Percentiles rank a stretch among this genome's conserved stretches.
Evolutionary conservation across 1,284 basidiomycete genomes (phyloP).

Genomic region (Gomphus sp.): DNA sequence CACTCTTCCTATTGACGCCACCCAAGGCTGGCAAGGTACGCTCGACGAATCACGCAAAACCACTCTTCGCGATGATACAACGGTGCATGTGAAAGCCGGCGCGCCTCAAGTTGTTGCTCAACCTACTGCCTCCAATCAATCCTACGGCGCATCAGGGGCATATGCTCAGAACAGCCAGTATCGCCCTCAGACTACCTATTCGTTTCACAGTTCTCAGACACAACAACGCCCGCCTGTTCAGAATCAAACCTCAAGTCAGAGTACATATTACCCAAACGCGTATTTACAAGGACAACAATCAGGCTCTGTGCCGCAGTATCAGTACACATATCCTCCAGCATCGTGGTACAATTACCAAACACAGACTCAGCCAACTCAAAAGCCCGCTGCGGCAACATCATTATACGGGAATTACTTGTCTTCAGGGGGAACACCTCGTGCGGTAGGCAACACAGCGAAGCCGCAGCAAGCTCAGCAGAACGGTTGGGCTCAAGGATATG

Average conservation of each 20-base stretch:
- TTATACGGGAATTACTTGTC: conserved; percentile 1
- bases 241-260: neutral
- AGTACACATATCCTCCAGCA: neutral
- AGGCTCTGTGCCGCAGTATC: neutral
- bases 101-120: conserved; percentile 11
- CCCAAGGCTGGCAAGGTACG: conserved; percentile 66
- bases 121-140: conserved; percentile 17
- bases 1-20: conserved; percentile 49
- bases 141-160: conserved; percentile 20
- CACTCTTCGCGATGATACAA: conserved; percentile 64
- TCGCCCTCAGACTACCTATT: conserved; percentile 6
- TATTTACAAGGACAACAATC: conserved; percentile 1
- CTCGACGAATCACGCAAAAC: conserved; percentile 46
- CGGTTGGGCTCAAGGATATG: conserved; percentile 8
- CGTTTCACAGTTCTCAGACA: neutral
- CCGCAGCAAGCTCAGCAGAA: conserved; percentile 8
- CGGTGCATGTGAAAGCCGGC: conserved; percentile 49
- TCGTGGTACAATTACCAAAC: conserved; percentile 4
- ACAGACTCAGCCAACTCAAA: neutral
- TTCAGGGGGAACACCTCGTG: neutral
- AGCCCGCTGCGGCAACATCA: neutral
- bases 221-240: neutral
- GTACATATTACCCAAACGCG: conserved; percentile 10
- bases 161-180: conserved; percentile 12
- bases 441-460: conserved; percentile 10